Base-by-base conservation (phyloP, 2,329 filamentous ascomycete genomes). In the Penicillium sp. region DNA sequence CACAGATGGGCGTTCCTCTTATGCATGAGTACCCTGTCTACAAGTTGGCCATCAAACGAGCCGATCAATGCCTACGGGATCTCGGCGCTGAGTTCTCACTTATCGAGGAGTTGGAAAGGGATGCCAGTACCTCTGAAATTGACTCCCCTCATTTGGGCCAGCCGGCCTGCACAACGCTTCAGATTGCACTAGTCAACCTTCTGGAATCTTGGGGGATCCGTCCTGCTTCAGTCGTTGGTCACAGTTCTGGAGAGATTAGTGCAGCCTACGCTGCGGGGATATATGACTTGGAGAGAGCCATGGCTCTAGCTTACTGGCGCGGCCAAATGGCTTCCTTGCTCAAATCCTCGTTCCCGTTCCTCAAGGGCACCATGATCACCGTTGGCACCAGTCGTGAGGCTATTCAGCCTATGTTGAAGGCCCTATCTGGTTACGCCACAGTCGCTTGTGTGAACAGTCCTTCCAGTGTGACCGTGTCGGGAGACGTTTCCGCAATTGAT, bases 341-440 rank as follows among this genome's bases (percentile, higher is more conserved):
- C 23, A 67, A 65, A 37, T 51, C 47, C 1, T 49, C 56, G 19
- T 66, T 63, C 35, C 68, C 70, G 0, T 54, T 60, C 15, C 52
- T 65, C 3, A 60, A 69, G 29, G 67, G 71, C 12, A 61, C 59
- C 4, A 74, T 74, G 72, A 59, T 70, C 47, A 70, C 71, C 19
- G 62, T 68, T 50, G 71, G 69, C 13, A 38, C 67, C 23, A 50
- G 59, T n/a, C 54, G 61, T 1, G 63, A 65, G 8, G 33, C 55
- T 43, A 50, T 59, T 19, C 61, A 57, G 48, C 59, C 53, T 12
- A 63, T 64, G 54, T 51, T 59, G 7, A 62, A 64, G 27, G 56
- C 53, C 31, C 48, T 64, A 2, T 50, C 49, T n/a, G 53, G 50
- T 7, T 67, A 66, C 13, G 59, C 59, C 4, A 67, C 63, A 5